Evolutionary conservation across 352 stramenopile species (phyloP).

Genomic region (Globisporangium cystogenes): DNA sequence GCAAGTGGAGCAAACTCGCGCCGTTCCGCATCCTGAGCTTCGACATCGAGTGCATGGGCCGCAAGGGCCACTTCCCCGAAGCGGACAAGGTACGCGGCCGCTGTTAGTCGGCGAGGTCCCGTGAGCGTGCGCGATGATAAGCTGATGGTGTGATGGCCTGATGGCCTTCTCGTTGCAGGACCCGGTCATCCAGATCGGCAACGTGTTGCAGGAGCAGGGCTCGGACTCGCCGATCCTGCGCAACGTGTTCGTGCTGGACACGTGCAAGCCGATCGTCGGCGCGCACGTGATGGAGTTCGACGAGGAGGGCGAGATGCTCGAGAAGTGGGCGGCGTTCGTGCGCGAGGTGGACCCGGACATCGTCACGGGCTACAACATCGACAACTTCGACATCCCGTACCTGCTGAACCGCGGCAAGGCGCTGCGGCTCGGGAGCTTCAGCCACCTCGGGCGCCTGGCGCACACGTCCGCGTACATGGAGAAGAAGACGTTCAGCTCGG

Average conservation of each 20-base stretch:
- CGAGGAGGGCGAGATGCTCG: conserved; percentile 95
- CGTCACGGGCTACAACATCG: conserved; percentile 99
- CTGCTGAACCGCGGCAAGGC: conserved; percentile 97
- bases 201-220: conserved; percentile 92
- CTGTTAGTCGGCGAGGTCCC: too few species aligned
- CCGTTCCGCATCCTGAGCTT: conserved; percentile 97
- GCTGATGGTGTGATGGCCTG: background rate
- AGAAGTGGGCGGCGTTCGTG: conserved; percentile 97
- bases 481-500: conserved; percentile 97
- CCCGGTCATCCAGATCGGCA: conserved; percentile 99
- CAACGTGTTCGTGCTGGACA: conserved; percentile 98
- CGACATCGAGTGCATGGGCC: conserved; percentile 99
- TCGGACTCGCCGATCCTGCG: conserved; percentile 60
- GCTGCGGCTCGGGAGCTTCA: conserved; percentile 77
- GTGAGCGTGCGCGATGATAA: too few species aligned
- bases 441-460: conserved; percentile 84
- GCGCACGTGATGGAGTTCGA: conserved; percentile 97
- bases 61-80: conserved; percentile 94
- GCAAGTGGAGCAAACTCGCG: conserved; percentile 96
- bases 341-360: conserved; percentile 96
- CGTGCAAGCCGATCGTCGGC: conserved; percentile 97
- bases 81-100: conserved; percentile 40
- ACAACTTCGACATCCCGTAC: conserved; percentile 99
- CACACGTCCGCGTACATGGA: conserved; percentile 90
- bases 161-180: conserved; percentile 73